Percentiles rank a stretch among this genome's conserved stretches.
Conservation (phyloP, 371 early-diverging fungal species). For the Mucor mucedo region DNA sequence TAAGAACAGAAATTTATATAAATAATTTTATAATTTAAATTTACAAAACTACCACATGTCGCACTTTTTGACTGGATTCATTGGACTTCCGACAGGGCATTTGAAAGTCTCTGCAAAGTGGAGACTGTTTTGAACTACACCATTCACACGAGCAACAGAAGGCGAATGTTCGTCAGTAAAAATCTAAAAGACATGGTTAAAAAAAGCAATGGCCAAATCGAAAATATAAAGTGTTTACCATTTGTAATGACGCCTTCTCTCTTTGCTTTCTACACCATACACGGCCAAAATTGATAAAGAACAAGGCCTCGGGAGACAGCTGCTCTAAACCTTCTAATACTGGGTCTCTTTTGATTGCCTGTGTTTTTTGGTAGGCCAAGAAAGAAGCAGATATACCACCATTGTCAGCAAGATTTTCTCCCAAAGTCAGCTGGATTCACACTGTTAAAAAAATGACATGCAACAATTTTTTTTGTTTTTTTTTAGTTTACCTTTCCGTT, state of each 20-base stretch:
- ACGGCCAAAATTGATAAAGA: slow-evolving; percentile 49
- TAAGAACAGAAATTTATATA: not conserved
- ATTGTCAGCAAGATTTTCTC: slow-evolving; percentile 81
- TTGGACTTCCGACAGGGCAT: slow-evolving; percentile 51
- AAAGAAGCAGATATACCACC: slow-evolving; percentile 62
- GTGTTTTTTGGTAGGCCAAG: slow-evolving; percentile 36
- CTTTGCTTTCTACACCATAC: slow-evolving; percentile 42
- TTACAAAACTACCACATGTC: slow-evolving; percentile 39
- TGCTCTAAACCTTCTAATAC: slow-evolving; percentile 28
- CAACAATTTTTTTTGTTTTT: not conserved
- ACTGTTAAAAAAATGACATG: not conserved
- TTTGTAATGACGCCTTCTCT: slow-evolving; percentile 21
- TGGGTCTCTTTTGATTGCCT: slow-evolving; percentile 23
- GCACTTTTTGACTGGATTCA: slow-evolving; percentile 54
- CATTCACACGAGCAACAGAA: slow-evolving; percentile 52
- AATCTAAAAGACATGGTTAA: slow-evolving; percentile 19
- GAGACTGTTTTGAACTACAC: slow-evolving; percentile 53
- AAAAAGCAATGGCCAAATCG: not conserved
- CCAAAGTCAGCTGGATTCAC: slow-evolving; percentile 53
- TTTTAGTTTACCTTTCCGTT: slow-evolving; percentile 41
- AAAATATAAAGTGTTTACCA: slow-evolving; percentile 20
- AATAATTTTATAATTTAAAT: not conserved
- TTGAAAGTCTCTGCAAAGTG: slow-evolving; percentile 62
- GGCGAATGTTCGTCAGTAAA: slow-evolving; percentile 57
- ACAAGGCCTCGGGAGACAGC: slow-evolving; percentile 47